Conservation (phyloP, 2,329 filamentous ascomycete genomes). For the Stagonosporopsis vannaccii region DNA sequence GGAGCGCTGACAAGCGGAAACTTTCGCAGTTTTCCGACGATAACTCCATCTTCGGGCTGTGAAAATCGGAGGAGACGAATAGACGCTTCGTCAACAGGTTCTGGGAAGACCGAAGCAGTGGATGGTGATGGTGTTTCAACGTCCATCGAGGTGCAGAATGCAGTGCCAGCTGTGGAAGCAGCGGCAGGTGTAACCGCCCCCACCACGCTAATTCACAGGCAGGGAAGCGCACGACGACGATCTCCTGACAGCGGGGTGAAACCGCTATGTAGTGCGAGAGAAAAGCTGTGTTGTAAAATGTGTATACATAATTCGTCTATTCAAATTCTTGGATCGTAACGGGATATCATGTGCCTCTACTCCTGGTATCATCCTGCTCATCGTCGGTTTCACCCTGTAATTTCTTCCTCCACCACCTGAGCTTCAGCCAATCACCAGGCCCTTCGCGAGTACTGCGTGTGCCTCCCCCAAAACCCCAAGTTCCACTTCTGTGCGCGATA, state of each 20-base stretch:
- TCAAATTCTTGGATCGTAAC: conserved; percentile 17
- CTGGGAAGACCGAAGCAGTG: conserved; percentile 9
- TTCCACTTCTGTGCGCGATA: conserved; percentile 30
- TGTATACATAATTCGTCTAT: conserved; percentile 11
- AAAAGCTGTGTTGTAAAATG: not conserved
- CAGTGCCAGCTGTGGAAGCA: not conserved
- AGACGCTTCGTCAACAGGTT: conserved; percentile 23
- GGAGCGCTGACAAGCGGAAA: conserved; percentile 36
- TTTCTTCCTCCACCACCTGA: conserved; percentile 50
- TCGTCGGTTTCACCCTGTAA: conserved; percentile 43
- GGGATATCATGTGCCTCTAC: conserved; percentile 23
- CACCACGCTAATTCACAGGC: conserved; percentile 3
- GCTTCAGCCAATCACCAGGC: conserved; percentile 46
- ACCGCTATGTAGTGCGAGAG: not conserved
- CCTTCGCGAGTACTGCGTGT: conserved; percentile 33
- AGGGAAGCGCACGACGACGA: not conserved
- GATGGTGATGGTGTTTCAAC: not conserved
- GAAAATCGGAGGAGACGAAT: conserved; percentile 37
- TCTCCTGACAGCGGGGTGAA: not conserved
- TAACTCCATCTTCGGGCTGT: conserved; percentile 14
- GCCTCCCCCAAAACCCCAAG: conserved; percentile 35
- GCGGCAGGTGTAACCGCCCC: not conserved
- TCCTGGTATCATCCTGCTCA: conserved; percentile 24
- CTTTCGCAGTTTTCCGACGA: conserved; percentile 28
- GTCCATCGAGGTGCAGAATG: conserved; percentile 15